A percentile compares a stretch with the other conserved stretches of the same genome.
phyloP scores from a whole-genome alignment of 1,284 basidiomycete genomes.

The Ustilago loliicola region DNA sequence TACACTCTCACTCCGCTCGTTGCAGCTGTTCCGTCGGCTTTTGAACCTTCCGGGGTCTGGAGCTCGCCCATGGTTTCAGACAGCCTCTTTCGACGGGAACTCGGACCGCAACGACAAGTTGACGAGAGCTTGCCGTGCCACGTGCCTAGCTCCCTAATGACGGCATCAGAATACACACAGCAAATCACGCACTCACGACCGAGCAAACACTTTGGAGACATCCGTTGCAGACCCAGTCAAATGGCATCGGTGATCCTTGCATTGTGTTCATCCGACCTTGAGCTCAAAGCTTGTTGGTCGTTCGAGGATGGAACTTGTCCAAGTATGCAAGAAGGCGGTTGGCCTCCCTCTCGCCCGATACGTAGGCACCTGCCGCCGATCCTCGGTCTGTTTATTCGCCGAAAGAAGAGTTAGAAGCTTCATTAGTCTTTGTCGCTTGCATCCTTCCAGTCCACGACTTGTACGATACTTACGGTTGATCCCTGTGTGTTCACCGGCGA shows the following conservation, averaged over 20 bases:
- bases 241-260: neutral
- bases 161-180: neutral
- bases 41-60: neutral
- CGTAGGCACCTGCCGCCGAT: slow-evolving; percentile 72
- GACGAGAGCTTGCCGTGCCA: neutral
- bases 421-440: neutral
- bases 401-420: neutral
- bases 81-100: neutral
- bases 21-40: neutral
- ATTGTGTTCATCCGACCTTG: neutral
- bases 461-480: slow-evolving; percentile 70
- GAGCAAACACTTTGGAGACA: neutral
- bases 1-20: neutral
- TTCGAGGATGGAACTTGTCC: slow-evolving; percentile 38
- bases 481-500: slow-evolving; percentile 75
- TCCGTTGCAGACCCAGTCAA: neutral
- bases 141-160: neutral
- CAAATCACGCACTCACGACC: neutral
- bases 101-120: neutral
- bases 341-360: slow-evolving; percentile 72
- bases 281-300: slow-evolving; percentile 37
- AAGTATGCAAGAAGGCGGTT: slow-evolving; percentile 51
- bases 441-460: neutral
- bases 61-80: neutral
- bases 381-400: slow-evolving; percentile 64